Percentiles rank a stretch among this genome's conserved stretches.
Conservation (phyloP, 2,329 filamentous ascomycete species). For the Acephala macrosclerotiorum region DNA sequence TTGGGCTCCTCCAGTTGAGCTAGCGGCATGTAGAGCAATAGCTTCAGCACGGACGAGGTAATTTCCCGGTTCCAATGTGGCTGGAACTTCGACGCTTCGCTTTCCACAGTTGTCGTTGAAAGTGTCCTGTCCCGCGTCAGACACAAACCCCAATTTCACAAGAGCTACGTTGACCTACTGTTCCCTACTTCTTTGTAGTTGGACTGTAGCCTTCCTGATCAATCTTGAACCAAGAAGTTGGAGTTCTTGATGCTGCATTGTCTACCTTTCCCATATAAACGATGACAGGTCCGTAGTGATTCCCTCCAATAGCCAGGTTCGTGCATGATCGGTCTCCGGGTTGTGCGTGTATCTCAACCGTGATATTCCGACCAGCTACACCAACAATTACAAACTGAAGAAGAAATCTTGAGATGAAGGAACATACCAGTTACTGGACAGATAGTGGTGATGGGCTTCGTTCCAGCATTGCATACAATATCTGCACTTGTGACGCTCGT, state of each 20-base stretch:
- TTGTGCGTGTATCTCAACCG: slow-evolving; percentile 66
- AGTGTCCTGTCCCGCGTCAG: slow-evolving; percentile 20
- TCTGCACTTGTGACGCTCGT: slow-evolving; percentile 55
- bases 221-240: slow-evolving; percentile 60
- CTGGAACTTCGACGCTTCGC: slow-evolving; percentile 57
- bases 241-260: slow-evolving; percentile 52
- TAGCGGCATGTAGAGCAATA: slow-evolving; percentile 60
- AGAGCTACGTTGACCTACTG: slow-evolving; percentile 17
- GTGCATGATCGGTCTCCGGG: slow-evolving; percentile 53
- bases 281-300: slow-evolving; percentile 61
- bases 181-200: slow-evolving; percentile 31
- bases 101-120: slow-evolving; percentile 52
- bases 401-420: neutral
- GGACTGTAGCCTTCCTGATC: slow-evolving; percentile 37
- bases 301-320: slow-evolving; percentile 59
- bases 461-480: slow-evolving; percentile 57
- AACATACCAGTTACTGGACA: slow-evolving; percentile 30
- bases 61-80: slow-evolving; percentile 59
- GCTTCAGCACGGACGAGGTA: slow-evolving; percentile 63
- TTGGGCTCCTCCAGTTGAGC: slow-evolving; percentile 46
- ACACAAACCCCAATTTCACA: neutral
- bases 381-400: neutral
- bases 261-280: slow-evolving; percentile 59
- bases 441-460: slow-evolving; percentile 45
- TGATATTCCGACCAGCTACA: slow-evolving; percentile 53